phyloP scores from a whole-genome alignment of 768 basidiomycete genomes.

The Tephrocybe sp. region DNA sequence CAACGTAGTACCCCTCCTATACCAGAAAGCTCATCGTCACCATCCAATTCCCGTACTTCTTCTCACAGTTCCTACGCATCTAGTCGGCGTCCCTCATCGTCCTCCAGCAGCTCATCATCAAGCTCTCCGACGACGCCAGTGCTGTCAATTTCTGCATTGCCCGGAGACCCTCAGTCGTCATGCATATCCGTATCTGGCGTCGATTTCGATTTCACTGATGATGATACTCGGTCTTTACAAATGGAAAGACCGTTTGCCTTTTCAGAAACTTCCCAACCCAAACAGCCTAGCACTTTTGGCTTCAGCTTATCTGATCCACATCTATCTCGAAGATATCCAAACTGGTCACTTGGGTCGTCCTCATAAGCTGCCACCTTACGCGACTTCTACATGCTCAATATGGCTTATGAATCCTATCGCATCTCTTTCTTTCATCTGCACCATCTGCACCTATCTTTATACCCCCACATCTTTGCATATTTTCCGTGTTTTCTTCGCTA shows the following conservation, averaged over 20 bases:
- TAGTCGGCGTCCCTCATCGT: conserved; percentile 16
- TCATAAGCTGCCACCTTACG: too few species aligned
- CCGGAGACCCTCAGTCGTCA: neutral
- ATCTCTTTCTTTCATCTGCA: too few species aligned
- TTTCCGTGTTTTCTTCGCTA: neutral
- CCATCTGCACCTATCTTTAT: neutral
- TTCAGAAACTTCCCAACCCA: neutral
- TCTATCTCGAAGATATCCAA: neutral
- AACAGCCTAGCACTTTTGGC: neutral
- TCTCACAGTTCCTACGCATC: conserved; percentile 8
- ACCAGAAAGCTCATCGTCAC: conserved; percentile 10
- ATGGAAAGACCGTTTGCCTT: neutral
- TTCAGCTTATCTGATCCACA: neutral
- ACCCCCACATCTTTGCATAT: neutral
- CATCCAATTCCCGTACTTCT: conserved; percentile 14
- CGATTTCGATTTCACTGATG: conserved; percentile 10
- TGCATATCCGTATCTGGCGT: conserved; percentile 6
- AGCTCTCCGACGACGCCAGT: conserved; percentile 17
- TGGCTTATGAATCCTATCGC: too few species aligned
- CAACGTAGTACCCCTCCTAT: conserved; percentile 12
- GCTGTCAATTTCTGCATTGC: neutral
- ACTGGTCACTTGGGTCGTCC: neutral
- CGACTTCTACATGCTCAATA: too few species aligned
- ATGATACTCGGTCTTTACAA: neutral
- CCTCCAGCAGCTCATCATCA: conserved; percentile 14